phyloP scores from a whole-genome alignment of 768 basidiomycete species.

The Gloeopeniophorella convolvens region DNA sequence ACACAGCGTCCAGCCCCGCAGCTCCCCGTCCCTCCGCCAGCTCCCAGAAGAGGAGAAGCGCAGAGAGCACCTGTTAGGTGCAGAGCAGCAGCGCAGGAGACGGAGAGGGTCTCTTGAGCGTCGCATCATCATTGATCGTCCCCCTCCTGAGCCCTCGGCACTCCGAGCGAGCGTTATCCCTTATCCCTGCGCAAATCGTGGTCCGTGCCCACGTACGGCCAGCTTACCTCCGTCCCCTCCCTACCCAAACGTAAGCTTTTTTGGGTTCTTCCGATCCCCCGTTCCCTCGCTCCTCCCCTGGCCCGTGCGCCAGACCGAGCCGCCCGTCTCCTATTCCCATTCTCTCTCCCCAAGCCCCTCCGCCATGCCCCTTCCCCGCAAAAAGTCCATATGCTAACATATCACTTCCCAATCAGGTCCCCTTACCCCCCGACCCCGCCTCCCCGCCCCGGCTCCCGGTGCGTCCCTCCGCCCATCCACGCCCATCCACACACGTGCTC shows the following conservation, averaged over 20 bases:
- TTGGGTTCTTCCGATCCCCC: conserved; percentile 18
- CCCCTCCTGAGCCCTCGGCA: conserved; percentile 20
- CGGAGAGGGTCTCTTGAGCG: conserved; percentile 13
- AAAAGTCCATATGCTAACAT: conserved; percentile 14
- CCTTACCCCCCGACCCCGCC: background rate
- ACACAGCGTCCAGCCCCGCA: background rate
- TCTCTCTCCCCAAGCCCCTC: conserved; percentile 6
- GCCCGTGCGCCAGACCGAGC: conserved; percentile 15
- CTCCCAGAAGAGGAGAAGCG: conserved; percentile 1
- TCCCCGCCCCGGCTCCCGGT: too few species aligned
- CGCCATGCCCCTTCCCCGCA: conserved; percentile 6
- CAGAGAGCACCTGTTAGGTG: too few species aligned
- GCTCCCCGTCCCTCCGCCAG: background rate
- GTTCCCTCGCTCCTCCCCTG: conserved; percentile 8
- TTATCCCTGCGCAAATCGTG: conserved; percentile 5
- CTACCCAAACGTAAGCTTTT: conserved; percentile 19
- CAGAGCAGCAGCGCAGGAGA: conserved; percentile 10
- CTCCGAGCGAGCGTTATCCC: conserved; percentile 17
- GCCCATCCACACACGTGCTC: conserved; percentile 16
- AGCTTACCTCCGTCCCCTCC: conserved; percentile 11
- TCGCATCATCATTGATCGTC: conserved; percentile 23
- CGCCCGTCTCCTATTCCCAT: conserved; percentile 7
- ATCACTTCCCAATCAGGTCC: conserved; percentile 8
- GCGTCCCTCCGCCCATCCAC: too few species aligned
- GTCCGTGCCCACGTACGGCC: conserved; percentile 15